These are phyloP conservation scores for Mediolabrus comicus DNA, from an alignment of 108 stramenopile species.

Conservation along the genomic window DNA sequence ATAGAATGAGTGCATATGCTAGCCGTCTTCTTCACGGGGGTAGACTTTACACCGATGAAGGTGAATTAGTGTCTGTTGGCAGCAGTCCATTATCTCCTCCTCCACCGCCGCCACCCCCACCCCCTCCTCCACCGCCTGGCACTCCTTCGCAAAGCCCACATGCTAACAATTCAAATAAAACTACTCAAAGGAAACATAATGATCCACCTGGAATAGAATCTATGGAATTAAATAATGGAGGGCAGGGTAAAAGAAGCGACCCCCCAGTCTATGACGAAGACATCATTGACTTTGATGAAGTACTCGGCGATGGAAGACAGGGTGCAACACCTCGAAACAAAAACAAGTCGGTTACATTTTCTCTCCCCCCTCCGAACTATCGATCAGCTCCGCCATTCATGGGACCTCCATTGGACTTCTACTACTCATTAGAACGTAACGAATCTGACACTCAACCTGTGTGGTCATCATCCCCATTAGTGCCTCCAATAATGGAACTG, in stretches of 20 bases:
- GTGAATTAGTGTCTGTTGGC: conserved; percentile 3
- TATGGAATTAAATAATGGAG: neutral
- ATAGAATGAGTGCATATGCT: conserved; percentile 24
- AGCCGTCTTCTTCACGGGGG: conserved; percentile 11
- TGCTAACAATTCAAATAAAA: neutral
- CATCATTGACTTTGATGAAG: conserved; percentile 11
- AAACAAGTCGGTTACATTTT: conserved; percentile 29
- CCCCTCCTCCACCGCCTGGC: neutral
- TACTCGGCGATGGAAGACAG: neutral
- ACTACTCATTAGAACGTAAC: conserved; percentile 30
- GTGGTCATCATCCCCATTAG: conserved; percentile 12
- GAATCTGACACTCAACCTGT: neutral
- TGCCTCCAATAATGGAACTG: conserved; percentile 38
- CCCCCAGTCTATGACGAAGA: neutral
- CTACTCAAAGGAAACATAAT: neutral
- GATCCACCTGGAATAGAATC: conserved; percentile 2
- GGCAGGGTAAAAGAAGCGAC: neutral
- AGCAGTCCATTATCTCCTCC: no score
- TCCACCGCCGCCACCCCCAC: neutral
- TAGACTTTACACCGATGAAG: neutral
- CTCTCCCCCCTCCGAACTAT: conserved; percentile 21
- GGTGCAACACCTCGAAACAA: neutral
- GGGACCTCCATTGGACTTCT: conserved; percentile 27
- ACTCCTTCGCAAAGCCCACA: neutral
- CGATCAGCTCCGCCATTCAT: conserved; percentile 30